phyloP scores from a whole-genome alignment of 345 rosid species.

The Adansonia digitata region DNA sequence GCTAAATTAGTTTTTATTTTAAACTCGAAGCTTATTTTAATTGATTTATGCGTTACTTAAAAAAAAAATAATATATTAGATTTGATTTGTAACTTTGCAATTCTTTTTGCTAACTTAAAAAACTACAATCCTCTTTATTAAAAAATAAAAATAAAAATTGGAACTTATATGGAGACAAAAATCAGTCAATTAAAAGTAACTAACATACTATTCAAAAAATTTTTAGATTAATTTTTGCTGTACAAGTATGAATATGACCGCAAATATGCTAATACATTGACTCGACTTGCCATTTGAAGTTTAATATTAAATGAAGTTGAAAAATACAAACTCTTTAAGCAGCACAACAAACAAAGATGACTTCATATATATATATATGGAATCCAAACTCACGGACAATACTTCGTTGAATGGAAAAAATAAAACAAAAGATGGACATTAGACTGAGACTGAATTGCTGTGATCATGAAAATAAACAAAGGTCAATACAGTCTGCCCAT shows the following conservation, averaged over 20 bases:
- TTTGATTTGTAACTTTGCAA: no score
- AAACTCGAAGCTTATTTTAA: no score
- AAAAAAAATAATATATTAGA: no score
- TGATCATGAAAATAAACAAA: not conserved
- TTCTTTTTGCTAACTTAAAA: no score
- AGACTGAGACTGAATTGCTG: not conserved
- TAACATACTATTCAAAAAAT: no score
- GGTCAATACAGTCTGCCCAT: not conserved
- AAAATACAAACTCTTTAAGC: not conserved
- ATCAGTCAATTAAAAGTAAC: no score
- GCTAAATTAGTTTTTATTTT: no score
- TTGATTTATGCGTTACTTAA: no score
- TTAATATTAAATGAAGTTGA: not conserved
- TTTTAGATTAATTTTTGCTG: not conserved
- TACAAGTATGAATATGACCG: not conserved
- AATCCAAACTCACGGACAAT: no score
- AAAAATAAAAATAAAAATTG: no score
- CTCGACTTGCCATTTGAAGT: not conserved
- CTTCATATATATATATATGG: not conserved
- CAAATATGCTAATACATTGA: not conserved
- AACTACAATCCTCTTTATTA: no score
- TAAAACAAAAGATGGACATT: not conserved
- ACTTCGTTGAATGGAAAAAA: not conserved
- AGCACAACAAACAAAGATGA: not conserved
- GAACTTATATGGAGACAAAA: no score